These are phyloP conservation scores for Pleomassaria siparia DNA, from an alignment of 2,329 filamentous ascomycete genomes.

Conservation along the genomic window DNA sequence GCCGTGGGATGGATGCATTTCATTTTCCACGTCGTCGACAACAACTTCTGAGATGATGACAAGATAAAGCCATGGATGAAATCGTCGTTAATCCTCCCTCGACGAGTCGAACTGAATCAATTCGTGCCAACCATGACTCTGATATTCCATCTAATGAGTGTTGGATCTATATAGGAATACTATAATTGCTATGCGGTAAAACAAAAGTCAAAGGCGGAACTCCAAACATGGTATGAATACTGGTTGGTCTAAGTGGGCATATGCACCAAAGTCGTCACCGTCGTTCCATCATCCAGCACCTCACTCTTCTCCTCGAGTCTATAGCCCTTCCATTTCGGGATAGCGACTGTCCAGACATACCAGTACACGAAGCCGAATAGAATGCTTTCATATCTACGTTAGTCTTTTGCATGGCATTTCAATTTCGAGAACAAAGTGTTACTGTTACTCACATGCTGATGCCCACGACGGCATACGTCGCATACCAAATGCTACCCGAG, in stretches of 20 bases:
- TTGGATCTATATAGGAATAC: too few relatives aligned
- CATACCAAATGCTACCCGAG: constrained; percentile 49
- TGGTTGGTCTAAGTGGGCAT: too few relatives aligned
- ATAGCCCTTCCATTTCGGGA: constrained; percentile 63
- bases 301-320: constrained; percentile 63
- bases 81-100: too few relatives aligned
- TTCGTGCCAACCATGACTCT: too few relatives aligned
- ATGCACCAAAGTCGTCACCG: constrained; percentile 60
- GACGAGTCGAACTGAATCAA: too few relatives aligned
- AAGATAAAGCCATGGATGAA: too few relatives aligned
- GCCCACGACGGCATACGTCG: constrained; percentile 56
- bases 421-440: background rate
- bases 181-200: background rate
- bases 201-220: constrained; percentile 13
- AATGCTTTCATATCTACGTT: constrained; percentile 51
- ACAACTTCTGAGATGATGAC: too few relatives aligned
- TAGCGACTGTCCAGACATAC: constrained; percentile 64
- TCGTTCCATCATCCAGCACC: constrained; percentile 66
- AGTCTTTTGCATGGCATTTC: background rate
- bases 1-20: too few relatives aligned
- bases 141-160: too few relatives aligned
- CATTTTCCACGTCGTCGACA: too few relatives aligned
- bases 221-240: too few relatives aligned
- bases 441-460: constrained; percentile 52
- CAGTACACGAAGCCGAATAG: constrained; percentile 65